These are phyloP conservation scores for Nemania sp. DNA, from an alignment of 2,329 filamentous ascomycete genomes.

Conservation along the genomic window DNA sequence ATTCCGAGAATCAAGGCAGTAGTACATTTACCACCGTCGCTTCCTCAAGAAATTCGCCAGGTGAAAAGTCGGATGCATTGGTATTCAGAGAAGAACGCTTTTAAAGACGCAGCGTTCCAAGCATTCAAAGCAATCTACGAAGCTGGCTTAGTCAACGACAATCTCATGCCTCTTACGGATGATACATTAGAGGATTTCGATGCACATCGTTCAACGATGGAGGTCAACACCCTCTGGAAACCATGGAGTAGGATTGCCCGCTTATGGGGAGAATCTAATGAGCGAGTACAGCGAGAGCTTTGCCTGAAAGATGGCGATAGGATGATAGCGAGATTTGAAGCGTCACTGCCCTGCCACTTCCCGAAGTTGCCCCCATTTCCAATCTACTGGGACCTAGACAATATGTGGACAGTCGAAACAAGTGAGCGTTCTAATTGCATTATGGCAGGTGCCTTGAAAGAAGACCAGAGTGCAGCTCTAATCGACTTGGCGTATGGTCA, in stretches of 20 bases:
- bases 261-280: constrained; percentile 56
- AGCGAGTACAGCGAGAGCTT: constrained; percentile 50
- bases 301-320: constrained; percentile 53
- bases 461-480: constrained; percentile 61
- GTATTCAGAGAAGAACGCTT: constrained; percentile 77
- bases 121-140: constrained; percentile 78
- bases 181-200: constrained; percentile 56
- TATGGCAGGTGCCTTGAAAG: constrained; percentile 20
- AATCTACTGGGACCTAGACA: constrained; percentile 55
- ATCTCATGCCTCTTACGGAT: constrained; percentile 74
- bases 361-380: constrained; percentile 52
- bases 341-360: constrained; percentile 59
- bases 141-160: constrained; percentile 79
- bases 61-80: constrained; percentile 68
- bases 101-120: constrained; percentile 84
- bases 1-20: constrained; percentile 62
- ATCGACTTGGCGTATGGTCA: constrained; percentile 62
- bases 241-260: constrained; percentile 62
- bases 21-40: constrained; percentile 76
- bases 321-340: constrained; percentile 54
- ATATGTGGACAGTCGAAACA: constrained; percentile 55
- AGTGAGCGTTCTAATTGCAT: constrained; percentile 35
- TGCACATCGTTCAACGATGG: constrained; percentile 51
- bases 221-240: constrained; percentile 55
- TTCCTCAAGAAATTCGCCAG: constrained; percentile 72